phyloP scores from a whole-genome alignment of 805 yeast genomes.

The Ascoidea asiatica region DNA sequence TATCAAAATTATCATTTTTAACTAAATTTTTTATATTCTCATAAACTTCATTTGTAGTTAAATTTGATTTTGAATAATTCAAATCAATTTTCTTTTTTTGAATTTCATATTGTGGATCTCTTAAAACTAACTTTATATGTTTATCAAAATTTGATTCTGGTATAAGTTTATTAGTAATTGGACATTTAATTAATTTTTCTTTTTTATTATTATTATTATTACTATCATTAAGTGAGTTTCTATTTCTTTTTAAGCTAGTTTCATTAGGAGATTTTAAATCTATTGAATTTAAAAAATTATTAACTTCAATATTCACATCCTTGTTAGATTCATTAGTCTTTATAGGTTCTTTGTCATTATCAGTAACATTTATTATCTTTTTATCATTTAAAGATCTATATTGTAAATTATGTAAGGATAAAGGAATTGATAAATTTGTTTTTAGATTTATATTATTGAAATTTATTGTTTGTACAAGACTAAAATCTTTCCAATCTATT shows the following conservation, averaged over 20 bases:
- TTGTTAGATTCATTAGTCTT: slow-evolving; percentile 5
- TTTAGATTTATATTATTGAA: slow-evolving; percentile 50
- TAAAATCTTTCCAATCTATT: slow-evolving; percentile 82
- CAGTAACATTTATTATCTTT: slow-evolving; percentile 19
- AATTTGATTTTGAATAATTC: slow-evolving; percentile 32
- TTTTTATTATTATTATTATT: slow-evolving; percentile 8
- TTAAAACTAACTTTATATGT: slow-evolving; percentile 53
- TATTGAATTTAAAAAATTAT: slow-evolving; percentile 3
- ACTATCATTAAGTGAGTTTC: not conserved
- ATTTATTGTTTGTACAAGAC: slow-evolving; percentile 52
- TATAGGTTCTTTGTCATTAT: slow-evolving; percentile 21
- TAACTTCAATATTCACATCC: slow-evolving; percentile 5
- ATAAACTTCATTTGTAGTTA: slow-evolving; percentile 44
- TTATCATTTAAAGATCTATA: slow-evolving; percentile 47
- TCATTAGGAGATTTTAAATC: slow-evolving; percentile 24
- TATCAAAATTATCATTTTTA: not conserved
- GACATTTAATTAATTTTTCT: slow-evolving; percentile 46
- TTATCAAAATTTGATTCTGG: slow-evolving; percentile 58
- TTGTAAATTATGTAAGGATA: slow-evolving; percentile 44
- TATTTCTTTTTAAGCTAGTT: slow-evolving; percentile 32
- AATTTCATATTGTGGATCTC: slow-evolving; percentile 69
- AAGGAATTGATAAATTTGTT: slow-evolving; percentile 37
- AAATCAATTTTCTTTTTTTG: slow-evolving; percentile 31
- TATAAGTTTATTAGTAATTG: slow-evolving; percentile 60
- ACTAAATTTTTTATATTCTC: slow-evolving; percentile 33